Percentiles rank a stretch among this genome's conserved stretches.
phyloP scores from a whole-genome alignment of 1,139 yeast genomes.

The Debaryomyces subglobosus region DNA sequence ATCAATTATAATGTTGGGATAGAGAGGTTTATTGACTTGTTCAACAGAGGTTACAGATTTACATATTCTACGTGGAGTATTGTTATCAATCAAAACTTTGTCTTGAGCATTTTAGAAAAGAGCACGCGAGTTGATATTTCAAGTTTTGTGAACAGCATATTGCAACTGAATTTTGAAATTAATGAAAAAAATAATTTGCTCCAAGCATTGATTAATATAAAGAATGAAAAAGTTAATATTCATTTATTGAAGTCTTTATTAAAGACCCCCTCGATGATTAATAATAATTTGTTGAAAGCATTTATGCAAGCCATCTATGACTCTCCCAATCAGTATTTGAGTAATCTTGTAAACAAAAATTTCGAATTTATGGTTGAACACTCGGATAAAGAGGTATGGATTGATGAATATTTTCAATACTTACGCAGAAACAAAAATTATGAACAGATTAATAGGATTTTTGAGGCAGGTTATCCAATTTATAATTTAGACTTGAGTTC shows the following conservation, averaged over 20 bases:
- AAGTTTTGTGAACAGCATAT: slow-evolving; percentile 31
- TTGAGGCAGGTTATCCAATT: slow-evolving; percentile 13
- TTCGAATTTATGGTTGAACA: slow-evolving; percentile 16
- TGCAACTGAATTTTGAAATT: slow-evolving; percentile 23
- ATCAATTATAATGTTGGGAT: slow-evolving; percentile 34
- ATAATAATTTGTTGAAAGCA: slow-evolving; percentile 15
- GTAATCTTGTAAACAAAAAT: slow-evolving; percentile 16
- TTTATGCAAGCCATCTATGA: slow-evolving; percentile 17
- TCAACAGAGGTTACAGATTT: slow-evolving; percentile 35
- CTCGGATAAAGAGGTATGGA: slow-evolving; percentile 22
- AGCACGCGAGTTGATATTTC: slow-evolving; percentile 22
- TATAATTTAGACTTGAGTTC: slow-evolving; percentile 9
- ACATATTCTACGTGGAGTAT: slow-evolving; percentile 36
- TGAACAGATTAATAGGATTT: slow-evolving; percentile 12
- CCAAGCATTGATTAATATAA: slow-evolving; percentile 23
- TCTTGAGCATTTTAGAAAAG: slow-evolving; percentile 22
- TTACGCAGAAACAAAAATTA: slow-evolving; percentile 17
- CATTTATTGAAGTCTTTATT: slow-evolving; percentile 23
- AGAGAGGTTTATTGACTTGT: slow-evolving; percentile 28
- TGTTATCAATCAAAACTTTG: slow-evolving; percentile 35
- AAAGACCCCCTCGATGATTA: slow-evolving; percentile 11
- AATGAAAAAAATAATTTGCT: slow-evolving; percentile 21
- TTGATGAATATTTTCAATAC: slow-evolving; percentile 20
- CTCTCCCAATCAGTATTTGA: slow-evolving; percentile 27
- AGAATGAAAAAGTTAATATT: slow-evolving; percentile 34